Evolutionary conservation across 345 rosid species (phyloP).

Genomic region (Ailanthus altissimus): DNA sequence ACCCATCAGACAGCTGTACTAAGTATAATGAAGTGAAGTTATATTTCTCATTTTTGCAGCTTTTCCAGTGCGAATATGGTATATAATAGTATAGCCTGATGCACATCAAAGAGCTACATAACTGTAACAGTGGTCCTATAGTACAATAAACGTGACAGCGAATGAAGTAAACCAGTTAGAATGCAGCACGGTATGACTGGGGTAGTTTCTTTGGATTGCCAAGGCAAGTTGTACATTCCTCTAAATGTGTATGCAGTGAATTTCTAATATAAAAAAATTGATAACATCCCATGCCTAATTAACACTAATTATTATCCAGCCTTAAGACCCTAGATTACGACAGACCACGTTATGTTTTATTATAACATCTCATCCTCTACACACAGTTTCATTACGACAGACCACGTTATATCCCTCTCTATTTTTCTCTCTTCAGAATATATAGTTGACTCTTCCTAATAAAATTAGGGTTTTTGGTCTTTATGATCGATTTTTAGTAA

Average conservation of each 20-base stretch:
- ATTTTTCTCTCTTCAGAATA: neutral
- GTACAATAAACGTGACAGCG: neutral
- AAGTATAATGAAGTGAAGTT: neutral
- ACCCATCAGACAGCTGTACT: neutral
- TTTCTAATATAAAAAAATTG: neutral
- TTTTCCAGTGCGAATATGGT: neutral
- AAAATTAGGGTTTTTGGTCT: too few relatives aligned
- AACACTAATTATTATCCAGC: neutral
- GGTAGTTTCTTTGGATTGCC: neutral
- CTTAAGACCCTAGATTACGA: neutral
- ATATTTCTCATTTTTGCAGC: neutral
- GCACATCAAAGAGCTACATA: neutral
- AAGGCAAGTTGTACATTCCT: neutral
- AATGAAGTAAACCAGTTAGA: neutral
- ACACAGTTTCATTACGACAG: neutral
- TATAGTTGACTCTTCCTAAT: neutral
- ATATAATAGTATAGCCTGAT: neutral
- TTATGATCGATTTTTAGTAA: too few relatives aligned
- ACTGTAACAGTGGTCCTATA: neutral
- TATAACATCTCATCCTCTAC: too few relatives aligned
- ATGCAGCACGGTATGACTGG: neutral
- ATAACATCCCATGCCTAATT: neutral
- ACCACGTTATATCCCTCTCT: neutral
- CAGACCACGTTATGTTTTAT: neutral
- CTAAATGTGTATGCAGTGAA: neutral